Conservation (phyloP, 106 monocot genomes). For the Dendrobium officinale region DNA sequence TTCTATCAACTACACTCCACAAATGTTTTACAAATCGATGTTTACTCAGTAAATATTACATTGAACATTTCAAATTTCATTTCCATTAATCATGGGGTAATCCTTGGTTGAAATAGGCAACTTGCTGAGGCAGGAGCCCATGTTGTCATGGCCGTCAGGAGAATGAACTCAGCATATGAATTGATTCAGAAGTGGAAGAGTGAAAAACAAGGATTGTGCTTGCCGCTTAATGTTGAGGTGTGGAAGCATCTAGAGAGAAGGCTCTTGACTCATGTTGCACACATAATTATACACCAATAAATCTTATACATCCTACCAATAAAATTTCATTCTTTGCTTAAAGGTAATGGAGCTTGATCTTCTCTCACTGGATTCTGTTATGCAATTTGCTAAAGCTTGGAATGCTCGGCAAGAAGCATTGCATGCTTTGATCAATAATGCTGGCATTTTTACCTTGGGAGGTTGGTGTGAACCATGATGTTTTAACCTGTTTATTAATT, state of each 20-base stretch:
- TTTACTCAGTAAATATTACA: neutral
- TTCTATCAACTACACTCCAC: neutral
- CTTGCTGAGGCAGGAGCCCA: conserved; percentile 79
- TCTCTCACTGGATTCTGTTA: conserved; percentile 80
- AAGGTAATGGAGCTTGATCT: conserved; percentile 98
- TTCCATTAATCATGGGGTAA: neutral
- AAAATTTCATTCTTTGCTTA: conserved; percentile 9
- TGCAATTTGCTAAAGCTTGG: conserved; percentile 78
- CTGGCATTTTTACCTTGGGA: conserved; percentile 90
- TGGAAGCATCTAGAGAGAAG: neutral
- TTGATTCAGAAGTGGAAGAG: conserved; percentile 85
- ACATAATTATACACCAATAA: neutral
- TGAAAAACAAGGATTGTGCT: conserved; percentile 32
- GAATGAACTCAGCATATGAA: conserved; percentile 54
- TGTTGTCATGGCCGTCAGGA: conserved; percentile 97
- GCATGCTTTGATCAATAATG: conserved; percentile 91
- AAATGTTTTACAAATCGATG: neutral
- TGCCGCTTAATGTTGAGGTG: conserved; percentile 86
- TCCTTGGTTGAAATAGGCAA: conserved; percentile 42
- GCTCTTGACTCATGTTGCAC: neutral
- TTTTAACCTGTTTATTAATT: neutral
- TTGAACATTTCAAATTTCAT: neutral
- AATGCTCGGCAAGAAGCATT: conserved; percentile 68
- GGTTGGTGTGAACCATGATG: conserved; percentile 35
- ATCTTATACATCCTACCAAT: neutral